Evolutionary conservation across 2,329 filamentous ascomycete genomes (phyloP), one percentile per base, ranked within the genome.

Genomic region (Escovopsis sp.): DNA sequence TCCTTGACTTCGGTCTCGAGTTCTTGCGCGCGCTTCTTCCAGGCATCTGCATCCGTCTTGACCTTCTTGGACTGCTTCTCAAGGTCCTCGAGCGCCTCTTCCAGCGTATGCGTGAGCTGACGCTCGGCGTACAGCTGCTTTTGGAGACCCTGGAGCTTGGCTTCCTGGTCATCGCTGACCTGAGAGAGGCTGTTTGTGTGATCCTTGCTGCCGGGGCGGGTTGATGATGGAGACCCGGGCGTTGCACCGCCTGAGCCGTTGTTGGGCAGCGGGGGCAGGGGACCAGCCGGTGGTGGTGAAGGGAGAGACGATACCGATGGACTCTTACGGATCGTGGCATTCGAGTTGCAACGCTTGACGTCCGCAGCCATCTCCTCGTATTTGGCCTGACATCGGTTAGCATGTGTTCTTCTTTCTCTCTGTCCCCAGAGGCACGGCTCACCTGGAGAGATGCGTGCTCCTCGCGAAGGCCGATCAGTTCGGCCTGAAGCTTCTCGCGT

Each of bases 41-140:
- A 96, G 29, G 73, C 76, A 41, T 96, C 91, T 59, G 85, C 81
- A 61, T 98, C 91, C 2, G 77, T 68, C 68, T 93, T 94, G 60
- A 89, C 79, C 68, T 89, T 89, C 62, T 89, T 93, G 54, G 84
- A 87, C 52, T 93, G 87, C 43, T 78, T 76, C 64, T 98, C 91
- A 32, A 98, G 76, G 54, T 98, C 91, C 2, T 86, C 89, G 27
- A 98, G 76, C 7, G 91, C 91, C 63, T 96, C 89, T 61, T 98
- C 91, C 33, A 98, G 74, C 2, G 89, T 96, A 38, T 85, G 81
- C 1, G 89, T 98, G 45, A 98, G 79, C 60, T 96, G 89, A 59
- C 94, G 94, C 69, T 98, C 91, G 4, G 91, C 91, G 49, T 84
- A 82, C 20, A 98, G 74, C 57, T 96, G 87, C 68, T 95, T 96